Evolutionary conservation across 371 early-diverging fungal genomes (phyloP), one percentile per base, ranked within the genome.

Genomic region (Dentiscutata heterogama): DNA sequence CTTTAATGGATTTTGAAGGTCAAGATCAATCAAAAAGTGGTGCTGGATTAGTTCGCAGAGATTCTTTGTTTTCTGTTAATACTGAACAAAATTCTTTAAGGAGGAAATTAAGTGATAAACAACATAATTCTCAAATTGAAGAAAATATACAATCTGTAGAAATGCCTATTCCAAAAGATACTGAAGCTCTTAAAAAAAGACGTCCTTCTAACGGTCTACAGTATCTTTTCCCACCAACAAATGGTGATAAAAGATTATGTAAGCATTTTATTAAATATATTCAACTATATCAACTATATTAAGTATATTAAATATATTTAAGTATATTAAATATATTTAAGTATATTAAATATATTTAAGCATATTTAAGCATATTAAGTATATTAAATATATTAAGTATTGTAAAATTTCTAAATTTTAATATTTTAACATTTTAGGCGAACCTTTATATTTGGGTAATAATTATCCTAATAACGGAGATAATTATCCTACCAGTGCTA

Each of bases 1-100:
- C 35, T 77, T n/a, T 22, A 63, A 42, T 39, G 42, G 77, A 60
- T 27, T 42, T 20, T 20, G 56, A 54, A 61, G 35, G n/a, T 60
- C 42, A 61, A 60, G 61, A 77, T 0, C 51, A 56, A 27, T 18
- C n/a, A 61, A 16, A 58, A 77, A 13, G n/a, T 35, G 61, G 61
- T 2, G 6, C 53, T 22, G 39, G 25, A 29, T 72, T 72, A 13
- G 72, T 51, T 39, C 75, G 73, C 16, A 51, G 58, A 31, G 80
- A 70, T 75, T 80, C 80, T 20, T 56, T 80, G n/a, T 80, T 72
- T 68, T 71, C 80, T 29, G 73, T 72, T 3, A 68, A 80, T 29
- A 72, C 80, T 35, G 61, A 77, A 20, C 35, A 61, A 60, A 77
- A n/a, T 77, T 77, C 77, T 35, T 42, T 77, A 16, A 77, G 77